phyloP scores from a whole-genome alignment of 192 early-diverging fungal species.

The Spizellomyces punctatus region DNA sequence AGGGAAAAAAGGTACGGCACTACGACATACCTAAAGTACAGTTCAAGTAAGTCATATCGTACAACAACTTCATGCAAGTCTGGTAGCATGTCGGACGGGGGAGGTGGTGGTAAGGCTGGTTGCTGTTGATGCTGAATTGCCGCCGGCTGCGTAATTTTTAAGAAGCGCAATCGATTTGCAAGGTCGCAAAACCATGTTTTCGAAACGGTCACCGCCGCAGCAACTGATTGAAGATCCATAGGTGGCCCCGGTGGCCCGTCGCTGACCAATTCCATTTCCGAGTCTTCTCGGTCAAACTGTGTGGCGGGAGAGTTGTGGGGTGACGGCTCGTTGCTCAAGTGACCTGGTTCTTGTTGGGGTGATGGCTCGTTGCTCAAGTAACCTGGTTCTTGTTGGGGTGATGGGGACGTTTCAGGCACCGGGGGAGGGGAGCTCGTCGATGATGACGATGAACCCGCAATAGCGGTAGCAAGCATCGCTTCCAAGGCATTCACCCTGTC shows the following conservation, averaged over 20 bases:
- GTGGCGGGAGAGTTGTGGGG: no score
- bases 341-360: not conserved
- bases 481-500: constrained; percentile 32
- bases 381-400: not conserved
- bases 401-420: not conserved
- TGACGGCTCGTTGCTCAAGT: no score
- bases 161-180: not conserved
- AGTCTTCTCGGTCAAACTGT: no score
- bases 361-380: no score
- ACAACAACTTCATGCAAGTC: constrained; percentile 4
- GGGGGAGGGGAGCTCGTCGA: not conserved
- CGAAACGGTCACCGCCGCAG: not conserved
- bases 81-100: not conserved
- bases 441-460: not conserved
- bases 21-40: constrained; percentile 17
- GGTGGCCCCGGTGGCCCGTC: not conserved
- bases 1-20: not conserved
- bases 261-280: no score
- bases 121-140: not conserved
- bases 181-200: constrained; percentile 26
- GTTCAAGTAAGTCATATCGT: constrained; percentile 9
- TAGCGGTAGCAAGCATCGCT: constrained; percentile 27
- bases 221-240: constrained; percentile 4
- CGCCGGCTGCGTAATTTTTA: not conserved
- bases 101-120: not conserved